These are phyloP conservation scores for Piper betle DNA, from an alignment of 164 flowering plant species.

Conservation along the genomic window DNA sequence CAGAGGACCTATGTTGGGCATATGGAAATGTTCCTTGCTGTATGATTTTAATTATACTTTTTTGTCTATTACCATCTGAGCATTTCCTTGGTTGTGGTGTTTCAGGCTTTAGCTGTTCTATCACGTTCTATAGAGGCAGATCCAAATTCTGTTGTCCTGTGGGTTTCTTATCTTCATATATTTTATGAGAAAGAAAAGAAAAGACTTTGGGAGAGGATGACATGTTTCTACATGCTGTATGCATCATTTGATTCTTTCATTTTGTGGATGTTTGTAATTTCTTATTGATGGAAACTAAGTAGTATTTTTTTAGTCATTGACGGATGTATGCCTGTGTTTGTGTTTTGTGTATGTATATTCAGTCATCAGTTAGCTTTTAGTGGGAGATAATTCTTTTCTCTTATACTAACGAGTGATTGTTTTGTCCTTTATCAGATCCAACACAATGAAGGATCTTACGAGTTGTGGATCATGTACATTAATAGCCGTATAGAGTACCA, in stretches of 20 bases:
- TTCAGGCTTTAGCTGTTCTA: slow-evolving; percentile 55
- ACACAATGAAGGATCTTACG: slow-evolving; percentile 49
- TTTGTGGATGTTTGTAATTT: not conserved
- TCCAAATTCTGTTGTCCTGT: slow-evolving; percentile 46
- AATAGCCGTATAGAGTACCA: slow-evolving; percentile 49
- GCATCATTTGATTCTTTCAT: slow-evolving; percentile 12
- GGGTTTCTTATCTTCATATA: slow-evolving; percentile 66
- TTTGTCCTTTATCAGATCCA: slow-evolving; percentile 41
- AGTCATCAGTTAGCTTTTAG: not conserved
- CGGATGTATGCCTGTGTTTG: not conserved
- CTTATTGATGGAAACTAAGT: not conserved
- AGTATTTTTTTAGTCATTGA: not conserved
- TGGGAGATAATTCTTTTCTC: not conserved
- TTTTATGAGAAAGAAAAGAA: slow-evolving; percentile 30
- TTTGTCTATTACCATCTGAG: not conserved
- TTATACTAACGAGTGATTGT: not conserved
- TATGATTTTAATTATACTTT: too few relatives aligned
- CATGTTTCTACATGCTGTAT: slow-evolving; percentile 67
- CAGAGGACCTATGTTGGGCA: not conserved
- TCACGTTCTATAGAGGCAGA: slow-evolving; percentile 61
- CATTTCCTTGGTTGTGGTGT: not conserved
- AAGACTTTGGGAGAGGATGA: slow-evolving; percentile 52
- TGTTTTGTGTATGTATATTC: not conserved
- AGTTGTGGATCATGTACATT: slow-evolving; percentile 80
- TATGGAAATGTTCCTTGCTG: not conserved